Base-by-base conservation (phyloP, 2,329 filamentous ascomycete genomes). In the Fusarium sp. region DNA sequence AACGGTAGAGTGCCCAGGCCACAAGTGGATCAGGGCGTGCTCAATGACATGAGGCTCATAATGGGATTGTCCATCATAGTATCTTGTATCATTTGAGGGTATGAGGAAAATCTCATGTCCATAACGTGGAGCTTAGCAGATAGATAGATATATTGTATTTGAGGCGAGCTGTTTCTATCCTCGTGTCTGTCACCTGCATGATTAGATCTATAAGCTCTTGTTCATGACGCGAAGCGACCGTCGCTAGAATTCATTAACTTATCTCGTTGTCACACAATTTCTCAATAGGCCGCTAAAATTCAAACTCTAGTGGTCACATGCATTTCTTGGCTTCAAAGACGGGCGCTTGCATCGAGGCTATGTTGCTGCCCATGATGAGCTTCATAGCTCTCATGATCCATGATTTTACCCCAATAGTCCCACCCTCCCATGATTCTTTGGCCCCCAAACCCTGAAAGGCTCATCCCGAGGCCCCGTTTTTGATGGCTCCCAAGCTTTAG, bases 321-420 rank as follows among this genome's bases (percentile, higher is more conserved):
- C 43, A 53, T 49, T 49, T 68, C 67, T 71, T 71, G 68, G 68
- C 68, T 69, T 49, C n/a, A 52, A 31, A 47, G 64, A 29, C 41
- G 55, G 69, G 69, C 69, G 69, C 69, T 71, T 71, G 52, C 68
- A 69, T 63, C 50, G 60, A 57, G 63, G 63, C 67, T 67, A 59
- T 69, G 61, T 52, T 47, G 49, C 29, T 63, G 42, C 35, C 66
- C 58, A 63, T 67, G 57, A 67, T 59, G 62, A 57, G 50, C 36
- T 67, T 14, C 23, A 47, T 43, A 50, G 45, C 48, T 68, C 65
- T 63, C 59, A 67, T 65, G 64, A 68, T 67, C 56, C 65, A 54
- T 68, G 35, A 41, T 46, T 61, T 63, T 43, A 52, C 65, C 45
- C 64, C 48, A 49, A 56, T 25, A 29, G 55, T 40, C 58, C 64